Evolutionary conservation across 2,329 filamentous ascomycete species (phyloP).

Genomic region (Hypoxylon rubiginosum): DNA sequence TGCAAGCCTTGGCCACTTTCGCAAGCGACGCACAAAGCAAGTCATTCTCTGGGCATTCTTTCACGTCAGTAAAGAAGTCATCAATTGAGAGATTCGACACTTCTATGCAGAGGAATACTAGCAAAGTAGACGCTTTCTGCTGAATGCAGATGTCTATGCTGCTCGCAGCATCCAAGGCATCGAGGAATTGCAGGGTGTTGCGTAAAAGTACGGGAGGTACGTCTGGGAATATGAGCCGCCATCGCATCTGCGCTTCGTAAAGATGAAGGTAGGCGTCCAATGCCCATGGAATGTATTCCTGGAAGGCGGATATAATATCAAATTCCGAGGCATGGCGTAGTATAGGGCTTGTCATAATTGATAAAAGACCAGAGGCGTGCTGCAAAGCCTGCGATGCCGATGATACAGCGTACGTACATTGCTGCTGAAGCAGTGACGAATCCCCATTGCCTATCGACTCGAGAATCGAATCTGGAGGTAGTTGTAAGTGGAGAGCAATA

Average conservation of each 20-base stretch:
- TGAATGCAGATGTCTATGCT: slow-evolving; percentile 42
- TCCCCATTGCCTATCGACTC: slow-evolving; percentile 43
- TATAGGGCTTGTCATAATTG: slow-evolving; percentile 59
- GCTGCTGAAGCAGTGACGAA: slow-evolving; percentile 47
- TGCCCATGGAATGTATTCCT: slow-evolving; percentile 62
- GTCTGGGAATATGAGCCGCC: slow-evolving; percentile 51
- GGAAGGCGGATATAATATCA: slow-evolving; percentile 52
- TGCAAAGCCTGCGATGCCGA: slow-evolving; percentile 60
- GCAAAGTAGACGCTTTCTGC: slow-evolving; percentile 55
- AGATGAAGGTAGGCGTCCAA: slow-evolving; percentile 63
- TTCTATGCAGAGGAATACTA: slow-evolving; percentile 60
- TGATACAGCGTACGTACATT: slow-evolving; percentile 58
- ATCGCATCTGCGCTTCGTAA: slow-evolving; percentile 56
- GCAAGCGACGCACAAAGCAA: slow-evolving; percentile 57
- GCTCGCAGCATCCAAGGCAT: slow-evolving; percentile 11
- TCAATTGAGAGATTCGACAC: slow-evolving; percentile 53
- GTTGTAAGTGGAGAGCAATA: slow-evolving; percentile 47
- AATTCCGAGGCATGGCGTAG: slow-evolving; percentile 53
- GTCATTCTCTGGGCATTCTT: slow-evolving; percentile 49
- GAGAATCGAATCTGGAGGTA: slow-evolving; percentile 59
- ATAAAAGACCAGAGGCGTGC: slow-evolving; percentile 61
- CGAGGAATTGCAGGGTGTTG: slow-evolving; percentile 53
- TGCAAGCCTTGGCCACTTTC: slow-evolving; percentile 55
- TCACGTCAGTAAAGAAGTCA: slow-evolving; percentile 47
- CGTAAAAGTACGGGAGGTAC: slow-evolving; percentile 56